Evolutionary conservation across 371 early-diverging fungal species (phyloP).

Genomic region (Mortierella sp.): DNA sequence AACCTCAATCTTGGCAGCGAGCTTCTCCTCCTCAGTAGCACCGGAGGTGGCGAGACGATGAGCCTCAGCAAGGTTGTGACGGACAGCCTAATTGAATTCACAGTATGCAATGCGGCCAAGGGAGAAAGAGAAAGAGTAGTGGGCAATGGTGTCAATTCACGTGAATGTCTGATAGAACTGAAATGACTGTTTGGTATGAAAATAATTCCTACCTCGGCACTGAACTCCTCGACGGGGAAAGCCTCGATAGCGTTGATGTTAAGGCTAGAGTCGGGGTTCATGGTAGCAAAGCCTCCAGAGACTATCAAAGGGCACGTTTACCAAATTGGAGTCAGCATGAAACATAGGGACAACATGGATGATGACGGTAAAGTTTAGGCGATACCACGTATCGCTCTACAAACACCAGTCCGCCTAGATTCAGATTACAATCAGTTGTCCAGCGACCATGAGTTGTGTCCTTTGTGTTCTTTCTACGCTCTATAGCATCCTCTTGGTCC

Average conservation of each 20-base stretch:
- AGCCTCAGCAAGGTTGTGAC: constrained; percentile 87
- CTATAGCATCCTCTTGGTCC: neutral
- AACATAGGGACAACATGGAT: neutral
- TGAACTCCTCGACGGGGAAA: constrained; percentile 89
- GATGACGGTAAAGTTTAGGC: neutral
- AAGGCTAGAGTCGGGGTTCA: constrained; percentile 96
- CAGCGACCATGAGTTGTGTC: too few relatives aligned
- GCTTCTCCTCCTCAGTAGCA: constrained; percentile 86
- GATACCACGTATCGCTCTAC: neutral
- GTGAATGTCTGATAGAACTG: neutral
- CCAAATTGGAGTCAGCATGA: neutral
- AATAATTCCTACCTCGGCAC: constrained; percentile 69
- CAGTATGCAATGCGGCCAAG: neutral
- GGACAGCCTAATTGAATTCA: constrained; percentile 71
- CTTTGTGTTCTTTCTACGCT: neutral
- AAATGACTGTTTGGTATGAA: neutral
- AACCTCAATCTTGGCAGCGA: constrained; percentile 88
- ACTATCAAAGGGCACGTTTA: constrained; percentile 62
- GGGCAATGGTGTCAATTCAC: neutral
- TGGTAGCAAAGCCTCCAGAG: constrained; percentile 96
- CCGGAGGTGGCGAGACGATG: constrained; percentile 73
- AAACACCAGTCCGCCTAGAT: neutral
- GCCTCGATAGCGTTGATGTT: constrained; percentile 99
- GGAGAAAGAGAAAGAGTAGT: neutral
- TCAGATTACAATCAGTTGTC: too few relatives aligned